Conservation (phyloP, 371 early-diverging fungal genomes). For the Conidiobolus incongruus region DNA sequence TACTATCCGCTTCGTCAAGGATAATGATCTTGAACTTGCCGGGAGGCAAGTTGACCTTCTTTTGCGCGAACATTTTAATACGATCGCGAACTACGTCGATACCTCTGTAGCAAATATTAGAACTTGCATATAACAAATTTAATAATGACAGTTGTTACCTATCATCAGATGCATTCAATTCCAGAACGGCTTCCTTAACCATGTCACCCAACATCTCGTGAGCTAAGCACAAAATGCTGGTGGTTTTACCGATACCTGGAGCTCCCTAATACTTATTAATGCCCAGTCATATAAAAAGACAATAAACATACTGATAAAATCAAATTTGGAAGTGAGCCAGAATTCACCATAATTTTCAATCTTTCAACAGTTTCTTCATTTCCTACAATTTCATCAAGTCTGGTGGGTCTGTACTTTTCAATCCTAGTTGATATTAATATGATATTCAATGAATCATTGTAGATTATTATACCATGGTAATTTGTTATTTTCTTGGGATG, state of each 20-base stretch:
- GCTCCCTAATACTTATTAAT: constrained; percentile 32
- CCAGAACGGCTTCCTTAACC: constrained; percentile 76
- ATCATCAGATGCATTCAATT: constrained; percentile 98
- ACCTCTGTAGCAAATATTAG: constrained; percentile 31
- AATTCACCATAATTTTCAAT: constrained; percentile 58
- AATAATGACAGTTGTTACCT: constrained; percentile 22
- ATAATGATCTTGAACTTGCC: constrained; percentile 91
- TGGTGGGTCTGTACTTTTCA: constrained; percentile 88
- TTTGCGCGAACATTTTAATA: constrained; percentile 97
- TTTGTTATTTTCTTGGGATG: too few relatives aligned
- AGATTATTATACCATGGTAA: too few relatives aligned
- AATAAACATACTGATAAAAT: constrained; percentile 54
- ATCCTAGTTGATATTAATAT: too few relatives aligned
- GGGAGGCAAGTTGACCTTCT: constrained; percentile 80
- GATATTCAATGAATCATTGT: too few relatives aligned
- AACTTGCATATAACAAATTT: background rate
- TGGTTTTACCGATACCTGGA: constrained; percentile 99
- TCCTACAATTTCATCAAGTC: constrained; percentile 84
- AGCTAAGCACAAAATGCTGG: constrained; percentile 83
- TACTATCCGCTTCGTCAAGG: constrained; percentile 96
- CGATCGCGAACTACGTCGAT: constrained; percentile 94
- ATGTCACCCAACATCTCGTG: constrained; percentile 55
- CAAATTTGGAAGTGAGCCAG: constrained; percentile 93
- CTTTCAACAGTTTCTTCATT: constrained; percentile 85
- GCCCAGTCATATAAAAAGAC: background rate